Percentiles rank a stretch among this genome's conserved stretches.
These are phyloP conservation scores for Zasmidium angulare DNA, from an alignment of 2,329 filamentous ascomycete species.

Conservation along the genomic window DNA sequence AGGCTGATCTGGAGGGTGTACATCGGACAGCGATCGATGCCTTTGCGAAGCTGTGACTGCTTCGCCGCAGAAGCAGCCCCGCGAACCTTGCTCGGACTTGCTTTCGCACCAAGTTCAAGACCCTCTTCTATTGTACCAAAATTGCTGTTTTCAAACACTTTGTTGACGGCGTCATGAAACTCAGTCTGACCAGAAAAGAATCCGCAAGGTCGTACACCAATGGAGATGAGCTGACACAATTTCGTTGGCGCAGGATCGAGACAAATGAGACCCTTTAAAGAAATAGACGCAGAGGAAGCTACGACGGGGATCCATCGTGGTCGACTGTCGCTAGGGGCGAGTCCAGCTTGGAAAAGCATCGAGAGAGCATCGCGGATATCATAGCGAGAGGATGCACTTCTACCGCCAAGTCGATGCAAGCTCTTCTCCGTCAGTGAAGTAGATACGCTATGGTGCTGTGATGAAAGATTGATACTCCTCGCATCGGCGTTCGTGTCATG, in stretches of 20 bases:
- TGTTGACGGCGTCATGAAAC: slow-evolving; percentile 77
- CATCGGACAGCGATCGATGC: slow-evolving; percentile 82
- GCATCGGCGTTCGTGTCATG: slow-evolving; percentile 49
- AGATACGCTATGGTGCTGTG: slow-evolving; percentile 17
- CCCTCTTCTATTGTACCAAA: slow-evolving; percentile 65
- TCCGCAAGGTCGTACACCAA: slow-evolving; percentile 68
- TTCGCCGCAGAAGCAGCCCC: slow-evolving; percentile 49
- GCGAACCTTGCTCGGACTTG: slow-evolving; percentile 40
- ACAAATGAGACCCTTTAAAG: slow-evolving; percentile 70
- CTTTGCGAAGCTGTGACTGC: slow-evolving; percentile 59
- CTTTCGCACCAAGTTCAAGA: slow-evolving; percentile 34
- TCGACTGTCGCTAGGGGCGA: slow-evolving; percentile 56
- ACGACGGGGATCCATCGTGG: slow-evolving; percentile 69
- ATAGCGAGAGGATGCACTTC: slow-evolving; percentile 12
- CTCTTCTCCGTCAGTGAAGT: slow-evolving; percentile 29
- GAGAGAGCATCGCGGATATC: slow-evolving; percentile 41
- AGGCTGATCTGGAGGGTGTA: slow-evolving; percentile 67
- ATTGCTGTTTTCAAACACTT: slow-evolving; percentile 69
- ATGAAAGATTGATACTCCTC: slow-evolving; percentile 19
- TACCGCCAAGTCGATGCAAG: slow-evolving; percentile 25
- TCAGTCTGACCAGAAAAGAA: slow-evolving; percentile 59
- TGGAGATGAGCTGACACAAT: slow-evolving; percentile 74
- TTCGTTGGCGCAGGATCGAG: slow-evolving; percentile 68
- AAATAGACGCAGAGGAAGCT: slow-evolving; percentile 62
- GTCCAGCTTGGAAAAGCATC: slow-evolving; percentile 65